These are phyloP conservation scores for Pythium insidiosum DNA, from an alignment of 352 stramenopile species.

Conservation along the genomic window DNA sequence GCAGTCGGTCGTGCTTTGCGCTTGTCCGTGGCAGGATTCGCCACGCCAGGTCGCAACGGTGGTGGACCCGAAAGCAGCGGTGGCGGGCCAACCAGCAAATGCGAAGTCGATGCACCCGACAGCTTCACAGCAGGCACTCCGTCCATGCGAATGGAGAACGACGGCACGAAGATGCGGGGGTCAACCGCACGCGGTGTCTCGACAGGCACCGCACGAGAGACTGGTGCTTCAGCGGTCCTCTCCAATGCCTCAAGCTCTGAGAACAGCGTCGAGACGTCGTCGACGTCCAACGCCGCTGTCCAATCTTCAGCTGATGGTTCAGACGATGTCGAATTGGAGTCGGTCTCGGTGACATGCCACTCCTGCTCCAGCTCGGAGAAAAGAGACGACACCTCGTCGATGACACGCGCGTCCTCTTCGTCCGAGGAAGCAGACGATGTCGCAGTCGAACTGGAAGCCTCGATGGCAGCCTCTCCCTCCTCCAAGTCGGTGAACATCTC, in stretches of 20 bases:
- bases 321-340: no score
- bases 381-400: conserved; percentile 29
- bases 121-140: conserved; percentile 4
- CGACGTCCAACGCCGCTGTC: conserved; percentile 46
- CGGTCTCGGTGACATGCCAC: no score
- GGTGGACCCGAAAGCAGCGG: conserved; percentile 7
- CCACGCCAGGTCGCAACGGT: no score
- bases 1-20: conserved; percentile 21
- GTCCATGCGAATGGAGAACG: conserved; percentile 47
- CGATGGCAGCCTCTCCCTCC: conserved; percentile 17
- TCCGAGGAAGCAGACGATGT: no score
- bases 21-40: conserved; percentile 34
- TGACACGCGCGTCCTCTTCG: conserved; percentile 20
- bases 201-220: no score
- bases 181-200: conserved; percentile 1
- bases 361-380: conserved; percentile 26
- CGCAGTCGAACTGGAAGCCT: no score
- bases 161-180: conserved; percentile 40
- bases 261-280: conserved; percentile 38
- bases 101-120: conserved; percentile 1
- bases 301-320: conserved; percentile 16
- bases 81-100: conserved; percentile 26
- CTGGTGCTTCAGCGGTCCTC: conserved; percentile 3
- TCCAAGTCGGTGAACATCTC: conserved; percentile 24
- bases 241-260: conserved; percentile 25